A percentile compares a stretch with the other conserved stretches of the same genome.
These are phyloP conservation scores for Solanum chiquidenum DNA, from an alignment of 257 asterid species.

Conservation along the genomic window DNA sequence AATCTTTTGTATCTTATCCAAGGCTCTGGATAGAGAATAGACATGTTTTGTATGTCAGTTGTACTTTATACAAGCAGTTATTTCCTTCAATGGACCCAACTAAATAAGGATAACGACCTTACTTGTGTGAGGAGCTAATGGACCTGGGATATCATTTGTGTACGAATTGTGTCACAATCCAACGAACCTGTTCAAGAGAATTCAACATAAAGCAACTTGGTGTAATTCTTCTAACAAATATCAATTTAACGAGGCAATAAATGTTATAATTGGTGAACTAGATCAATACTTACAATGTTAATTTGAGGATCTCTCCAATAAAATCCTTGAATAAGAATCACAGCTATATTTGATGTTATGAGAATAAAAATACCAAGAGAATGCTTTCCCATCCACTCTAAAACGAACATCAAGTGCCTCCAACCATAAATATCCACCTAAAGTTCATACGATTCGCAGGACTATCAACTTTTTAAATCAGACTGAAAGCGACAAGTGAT, in stretches of 20 bases:
- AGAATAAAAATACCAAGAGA: conserved; percentile 56
- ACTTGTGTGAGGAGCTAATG: background rate
- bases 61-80: background rate
- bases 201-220: background rate
- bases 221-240: background rate
- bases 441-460: background rate
- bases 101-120: background rate
- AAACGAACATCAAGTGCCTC: conserved; percentile 34
- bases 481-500: background rate
- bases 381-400: conserved; percentile 82
- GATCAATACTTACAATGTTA: conserved; percentile 48
- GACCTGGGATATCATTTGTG: conserved; percentile 13
- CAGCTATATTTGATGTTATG: conserved; percentile 55
- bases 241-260: background rate
- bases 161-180: conserved; percentile 41
- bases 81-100: background rate
- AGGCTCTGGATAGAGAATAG: background rate
- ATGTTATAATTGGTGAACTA: background rate
- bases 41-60: background rate
- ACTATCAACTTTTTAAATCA: background rate
- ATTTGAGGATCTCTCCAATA: conserved; percentile 51
- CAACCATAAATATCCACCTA: conserved; percentile 76
- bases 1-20: background rate
- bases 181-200: conserved; percentile 32
- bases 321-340: conserved; percentile 62